Evolutionary conservation across 2,329 filamentous ascomycete genomes (phyloP).

Genomic region (Cladosporium cucumerinum): DNA sequence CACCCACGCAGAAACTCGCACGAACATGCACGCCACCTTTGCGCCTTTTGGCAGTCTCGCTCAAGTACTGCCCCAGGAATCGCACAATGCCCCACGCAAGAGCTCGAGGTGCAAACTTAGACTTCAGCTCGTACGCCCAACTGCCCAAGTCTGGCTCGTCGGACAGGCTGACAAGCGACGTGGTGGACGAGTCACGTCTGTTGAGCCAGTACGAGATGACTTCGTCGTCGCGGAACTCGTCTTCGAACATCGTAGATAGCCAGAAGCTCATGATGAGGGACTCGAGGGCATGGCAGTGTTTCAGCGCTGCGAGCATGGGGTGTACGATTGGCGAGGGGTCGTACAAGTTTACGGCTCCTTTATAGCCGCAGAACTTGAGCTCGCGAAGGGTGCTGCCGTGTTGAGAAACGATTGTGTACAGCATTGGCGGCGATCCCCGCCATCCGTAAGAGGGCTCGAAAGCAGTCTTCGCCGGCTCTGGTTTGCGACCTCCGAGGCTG

Average conservation of each 20-base stretch:
- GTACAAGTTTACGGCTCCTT: conserved; percentile 42
- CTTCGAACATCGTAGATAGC: conserved; percentile 42
- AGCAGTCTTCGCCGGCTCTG: conserved; percentile 24
- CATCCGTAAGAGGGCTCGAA: conserved; percentile 43
- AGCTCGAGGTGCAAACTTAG: conserved; percentile 39
- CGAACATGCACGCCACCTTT: conserved; percentile 43
- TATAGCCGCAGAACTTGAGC: conserved; percentile 49
- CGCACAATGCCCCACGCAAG: conserved; percentile 41
- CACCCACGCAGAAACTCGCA: conserved; percentile 45
- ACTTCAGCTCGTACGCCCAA: conserved; percentile 43
- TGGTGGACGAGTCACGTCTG: conserved; percentile 37
- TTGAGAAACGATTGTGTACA: conserved; percentile 42
- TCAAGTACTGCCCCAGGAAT: conserved; percentile 42
- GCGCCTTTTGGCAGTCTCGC: conserved; percentile 39
- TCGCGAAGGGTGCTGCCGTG: conserved; percentile 42
- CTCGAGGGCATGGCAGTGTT: conserved; percentile 42
- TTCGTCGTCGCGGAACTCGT: conserved; percentile 38
- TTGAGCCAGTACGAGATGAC: conserved; percentile 47
- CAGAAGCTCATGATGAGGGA: conserved; percentile 42
- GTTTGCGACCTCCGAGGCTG: conserved; percentile 24
- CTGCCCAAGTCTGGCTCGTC: conserved; percentile 35
- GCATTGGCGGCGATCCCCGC: conserved; percentile 36
- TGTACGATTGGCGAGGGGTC: conserved; percentile 37
- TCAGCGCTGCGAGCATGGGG: conserved; percentile 39
- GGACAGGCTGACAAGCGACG: conserved; percentile 36